Conservation (phyloP, 306 rosid genomes). For the Begonia masoniana region DNA sequence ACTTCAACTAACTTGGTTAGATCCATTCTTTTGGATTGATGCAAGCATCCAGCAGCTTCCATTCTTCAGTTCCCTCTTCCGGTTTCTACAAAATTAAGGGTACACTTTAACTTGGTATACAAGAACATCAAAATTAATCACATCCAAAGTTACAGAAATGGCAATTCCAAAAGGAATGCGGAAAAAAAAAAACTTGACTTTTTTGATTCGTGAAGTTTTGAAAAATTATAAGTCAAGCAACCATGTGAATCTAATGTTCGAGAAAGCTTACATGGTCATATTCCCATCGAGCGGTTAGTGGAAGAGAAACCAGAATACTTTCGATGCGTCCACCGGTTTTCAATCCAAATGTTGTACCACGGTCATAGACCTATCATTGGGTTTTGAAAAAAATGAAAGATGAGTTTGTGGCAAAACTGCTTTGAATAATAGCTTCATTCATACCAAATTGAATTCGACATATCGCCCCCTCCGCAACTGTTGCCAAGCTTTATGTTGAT, state of each 20-base stretch:
- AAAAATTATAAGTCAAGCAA: too few relatives aligned
- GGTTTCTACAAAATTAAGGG: conserved; percentile 51
- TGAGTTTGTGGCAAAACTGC: background rate
- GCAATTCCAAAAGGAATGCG: too few relatives aligned
- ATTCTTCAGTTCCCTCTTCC: conserved; percentile 94
- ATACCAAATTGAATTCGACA: conserved; percentile 92
- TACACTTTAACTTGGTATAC: too few relatives aligned
- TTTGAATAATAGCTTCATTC: conserved; percentile 4
- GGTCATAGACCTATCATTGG: conserved; percentile 67
- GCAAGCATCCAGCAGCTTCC: conserved; percentile 92
- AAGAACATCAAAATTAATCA: too few relatives aligned
- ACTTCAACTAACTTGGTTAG: conserved; percentile 7
- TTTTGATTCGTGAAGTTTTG: too few relatives aligned
- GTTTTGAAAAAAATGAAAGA: background rate
- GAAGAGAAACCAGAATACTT: conserved; percentile 97
- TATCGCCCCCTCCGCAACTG: conserved; percentile 92
- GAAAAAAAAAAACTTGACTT: too few relatives aligned
- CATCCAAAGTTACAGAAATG: too few relatives aligned
- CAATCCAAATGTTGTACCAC: conserved; percentile 96
- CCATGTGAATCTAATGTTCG: background rate
- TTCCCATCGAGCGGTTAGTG: conserved; percentile 93
- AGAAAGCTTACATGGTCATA: conserved; percentile 70
- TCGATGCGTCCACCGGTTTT: conserved; percentile 97
- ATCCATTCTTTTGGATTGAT: conserved; percentile 94
- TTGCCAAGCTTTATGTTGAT: conserved; percentile 86